These are phyloP conservation scores for Puya raimondii DNA, from an alignment of 176 grass and related monocot species.

Conservation along the genomic window DNA sequence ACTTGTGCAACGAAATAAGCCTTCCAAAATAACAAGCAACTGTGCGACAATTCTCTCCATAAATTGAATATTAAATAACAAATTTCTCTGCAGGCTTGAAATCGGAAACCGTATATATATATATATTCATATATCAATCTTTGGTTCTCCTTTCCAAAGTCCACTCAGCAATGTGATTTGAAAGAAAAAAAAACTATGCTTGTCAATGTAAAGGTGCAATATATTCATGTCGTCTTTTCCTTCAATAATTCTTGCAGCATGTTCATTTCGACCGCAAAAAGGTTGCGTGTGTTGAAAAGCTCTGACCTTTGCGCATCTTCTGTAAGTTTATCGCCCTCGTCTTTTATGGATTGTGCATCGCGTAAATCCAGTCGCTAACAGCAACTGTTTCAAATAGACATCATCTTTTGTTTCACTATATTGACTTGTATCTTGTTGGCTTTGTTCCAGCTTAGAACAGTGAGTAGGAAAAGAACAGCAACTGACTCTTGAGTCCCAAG, in stretches of 20 bases:
- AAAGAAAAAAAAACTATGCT: not conserved
- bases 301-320: conserved; percentile 44
- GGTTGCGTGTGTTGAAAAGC: conserved; percentile 57
- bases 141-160: not conserved
- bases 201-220: not conserved
- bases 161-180: not conserved
- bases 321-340: conserved; percentile 9
- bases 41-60: too few relatives aligned
- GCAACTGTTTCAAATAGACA: not conserved
- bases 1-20: too few relatives aligned
- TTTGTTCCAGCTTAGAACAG: conserved; percentile 30
- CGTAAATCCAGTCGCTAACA: not conserved
- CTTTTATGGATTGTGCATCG: not conserved
- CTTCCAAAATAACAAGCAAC: too few relatives aligned
- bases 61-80: too few relatives aligned
- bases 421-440: not conserved
- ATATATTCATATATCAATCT: not conserved
- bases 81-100: not conserved
- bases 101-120: not conserved
- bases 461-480: conserved; percentile 31
- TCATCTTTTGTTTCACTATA: not conserved
- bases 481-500: conserved; percentile 28
- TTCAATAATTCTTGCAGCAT: conserved; percentile 30
- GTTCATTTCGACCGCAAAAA: conserved; percentile 57
- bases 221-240: not conserved